Evolutionary conservation across 2,329 filamentous ascomycete genomes (phyloP).

Genomic region (Aspergillus pseudoterreus): DNA sequence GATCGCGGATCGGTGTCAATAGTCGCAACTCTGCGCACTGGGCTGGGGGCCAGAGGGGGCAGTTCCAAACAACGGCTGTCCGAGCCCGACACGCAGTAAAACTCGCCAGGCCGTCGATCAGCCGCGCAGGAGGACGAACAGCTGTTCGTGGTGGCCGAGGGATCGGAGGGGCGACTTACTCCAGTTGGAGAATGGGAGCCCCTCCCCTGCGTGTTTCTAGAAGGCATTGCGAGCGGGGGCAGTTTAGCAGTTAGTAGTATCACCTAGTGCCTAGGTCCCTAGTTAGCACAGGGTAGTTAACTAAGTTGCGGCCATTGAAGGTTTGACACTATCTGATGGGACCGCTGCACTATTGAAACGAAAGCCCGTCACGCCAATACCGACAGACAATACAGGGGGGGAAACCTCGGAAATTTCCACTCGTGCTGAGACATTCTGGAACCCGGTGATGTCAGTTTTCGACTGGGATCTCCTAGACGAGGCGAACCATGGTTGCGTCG

Average conservation of each 20-base stretch:
- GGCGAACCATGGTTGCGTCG: background rate
- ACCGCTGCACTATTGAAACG: slow-evolving; percentile 15
- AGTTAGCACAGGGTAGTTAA: background rate
- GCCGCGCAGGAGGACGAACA: slow-evolving; percentile 7
- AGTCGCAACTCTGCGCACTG: background rate
- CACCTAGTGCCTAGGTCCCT: background rate
- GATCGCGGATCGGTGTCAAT: no score
- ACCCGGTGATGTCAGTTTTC: slow-evolving; percentile 14
- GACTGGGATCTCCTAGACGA: background rate
- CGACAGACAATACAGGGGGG: slow-evolving; percentile 2
- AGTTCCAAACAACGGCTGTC: background rate
- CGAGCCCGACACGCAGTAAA: slow-evolving; percentile 2
- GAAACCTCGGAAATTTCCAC: slow-evolving; percentile 17
- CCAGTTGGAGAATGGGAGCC: background rate
- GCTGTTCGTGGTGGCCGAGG: slow-evolving; percentile 1
- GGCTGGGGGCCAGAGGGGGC: background rate
- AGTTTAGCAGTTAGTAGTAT: no score
- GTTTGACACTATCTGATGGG: slow-evolving; percentile 12
- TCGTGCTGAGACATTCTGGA: slow-evolving; percentile 15
- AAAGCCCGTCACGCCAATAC: background rate
- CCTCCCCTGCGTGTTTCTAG: slow-evolving; percentile 5
- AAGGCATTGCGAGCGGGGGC: slow-evolving; percentile 8
- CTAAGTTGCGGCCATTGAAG: background rate
- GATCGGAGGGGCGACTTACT: background rate
- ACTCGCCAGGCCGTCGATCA: slow-evolving; percentile 7